Conservation (phyloP, 768 basidiomycete genomes). For the Leucocoprinus birnbaumii region DNA sequence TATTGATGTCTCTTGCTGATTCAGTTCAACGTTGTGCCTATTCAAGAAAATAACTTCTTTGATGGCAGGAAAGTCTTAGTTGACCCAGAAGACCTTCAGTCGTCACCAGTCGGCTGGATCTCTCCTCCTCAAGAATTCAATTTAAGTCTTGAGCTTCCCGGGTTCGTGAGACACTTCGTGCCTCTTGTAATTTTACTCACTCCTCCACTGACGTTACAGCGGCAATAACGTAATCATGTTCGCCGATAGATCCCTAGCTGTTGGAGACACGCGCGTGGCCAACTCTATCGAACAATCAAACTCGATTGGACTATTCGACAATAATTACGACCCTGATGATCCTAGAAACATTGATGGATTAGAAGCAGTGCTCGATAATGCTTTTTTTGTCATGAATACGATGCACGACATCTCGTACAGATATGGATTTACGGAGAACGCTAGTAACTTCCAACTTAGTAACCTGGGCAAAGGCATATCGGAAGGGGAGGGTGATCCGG, state of each 20-base stretch:
- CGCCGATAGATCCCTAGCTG: not conserved
- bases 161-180: not conserved
- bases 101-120: conserved; percentile 47
- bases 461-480: conserved; percentile 30
- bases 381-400: conserved; percentile 57
- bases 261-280: too few species aligned
- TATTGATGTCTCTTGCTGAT: not conserved
- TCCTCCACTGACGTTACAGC: not conserved
- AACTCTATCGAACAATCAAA: not conserved
- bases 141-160: not conserved
- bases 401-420: conserved; percentile 44
- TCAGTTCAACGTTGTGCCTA: conserved; percentile 43
- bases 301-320: not conserved
- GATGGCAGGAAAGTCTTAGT: conserved; percentile 44
- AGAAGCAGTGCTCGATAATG: conserved; percentile 47
- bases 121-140: conserved; percentile 19
- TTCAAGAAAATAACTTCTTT: conserved; percentile 43
- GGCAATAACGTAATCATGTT: conserved; percentile 2
- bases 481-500: conserved; percentile 38
- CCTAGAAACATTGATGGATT: conserved; percentile 28
- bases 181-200: not conserved
- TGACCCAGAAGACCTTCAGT: conserved; percentile 45
- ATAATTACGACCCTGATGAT: not conserved
- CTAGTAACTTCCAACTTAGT: conserved; percentile 6
- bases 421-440: conserved; percentile 51